Conservation (phyloP, 1,139 yeast species). For the Nematodospora anomalae region DNA sequence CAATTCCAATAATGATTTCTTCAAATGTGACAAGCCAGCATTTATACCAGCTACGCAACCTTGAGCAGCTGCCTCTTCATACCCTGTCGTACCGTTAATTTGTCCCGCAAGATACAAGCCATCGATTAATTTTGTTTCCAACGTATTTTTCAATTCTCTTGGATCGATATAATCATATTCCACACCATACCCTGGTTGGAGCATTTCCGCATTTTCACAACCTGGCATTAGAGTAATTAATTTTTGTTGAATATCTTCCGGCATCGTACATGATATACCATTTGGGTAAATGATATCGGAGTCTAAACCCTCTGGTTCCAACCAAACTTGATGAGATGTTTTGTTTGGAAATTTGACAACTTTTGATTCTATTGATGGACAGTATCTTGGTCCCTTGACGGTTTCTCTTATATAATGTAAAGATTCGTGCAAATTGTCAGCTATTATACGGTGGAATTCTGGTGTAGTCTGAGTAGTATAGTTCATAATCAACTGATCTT, state of each 20-base stretch:
- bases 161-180: constrained; percentile 98
- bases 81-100: constrained; percentile 98
- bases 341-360: constrained; percentile 79
- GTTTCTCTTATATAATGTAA: constrained; percentile 84
- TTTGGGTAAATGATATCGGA: constrained; percentile 89
- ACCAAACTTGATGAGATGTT: constrained; percentile 79
- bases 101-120: constrained; percentile 95
- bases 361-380: constrained; percentile 95
- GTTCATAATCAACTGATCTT: constrained; percentile 63
- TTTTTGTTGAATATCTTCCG: constrained; percentile 81
- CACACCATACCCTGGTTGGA: constrained; percentile 97
- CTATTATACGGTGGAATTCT: constrained; percentile 67
- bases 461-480: constrained; percentile 79
- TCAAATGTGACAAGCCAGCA: constrained; percentile 60
- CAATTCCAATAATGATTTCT: constrained; percentile 51
- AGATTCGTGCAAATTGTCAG: constrained; percentile 72
- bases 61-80: constrained; percentile 98
- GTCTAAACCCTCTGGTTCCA: constrained; percentile 93
- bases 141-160: constrained; percentile 70
- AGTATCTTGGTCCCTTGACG: constrained; percentile 94
- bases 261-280: constrained; percentile 96
- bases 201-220: constrained; percentile 79
- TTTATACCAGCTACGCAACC: constrained; percentile 95
- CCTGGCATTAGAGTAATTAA: constrained; percentile 83
- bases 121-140: constrained; percentile 77